Percentiles rank a stretch among this genome's conserved stretches.
These are phyloP conservation scores for Chrysanthemum makinoi DNA, from an alignment of 129 eudicot genomes.

Conservation along the genomic window DNA sequence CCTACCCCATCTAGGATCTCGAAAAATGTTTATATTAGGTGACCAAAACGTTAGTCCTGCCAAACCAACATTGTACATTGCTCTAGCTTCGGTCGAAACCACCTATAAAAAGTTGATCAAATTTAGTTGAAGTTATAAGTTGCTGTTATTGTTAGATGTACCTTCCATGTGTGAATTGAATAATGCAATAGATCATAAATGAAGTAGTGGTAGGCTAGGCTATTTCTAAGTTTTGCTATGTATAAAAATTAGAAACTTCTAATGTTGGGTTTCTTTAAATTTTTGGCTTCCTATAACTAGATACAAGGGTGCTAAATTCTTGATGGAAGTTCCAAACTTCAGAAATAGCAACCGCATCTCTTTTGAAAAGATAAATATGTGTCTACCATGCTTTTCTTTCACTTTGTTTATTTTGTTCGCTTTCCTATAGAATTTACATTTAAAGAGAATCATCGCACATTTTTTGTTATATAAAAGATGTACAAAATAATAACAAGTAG, in stretches of 20 bases:
- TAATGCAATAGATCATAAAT: constrained; percentile 17
- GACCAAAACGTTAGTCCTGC: constrained; percentile 96
- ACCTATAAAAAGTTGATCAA: constrained; percentile 46
- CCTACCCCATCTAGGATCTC: constrained; percentile 99
- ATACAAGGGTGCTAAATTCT: background rate
- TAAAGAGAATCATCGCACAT: too few relatives aligned
- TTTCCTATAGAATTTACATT: too few relatives aligned
- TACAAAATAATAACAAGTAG: too few relatives aligned
- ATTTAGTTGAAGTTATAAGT: constrained; percentile 13
- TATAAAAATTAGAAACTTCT: constrained; percentile 14
- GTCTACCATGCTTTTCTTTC: too few relatives aligned
- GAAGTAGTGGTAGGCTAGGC: constrained; percentile 19
- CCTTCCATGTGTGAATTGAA: constrained; percentile 4
- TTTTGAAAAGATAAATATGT: background rate
- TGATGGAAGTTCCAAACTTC: background rate
- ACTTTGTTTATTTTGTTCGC: too few relatives aligned
- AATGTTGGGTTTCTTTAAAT: constrained; percentile 17
- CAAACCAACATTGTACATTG: constrained; percentile 95
- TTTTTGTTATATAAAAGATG: too few relatives aligned
- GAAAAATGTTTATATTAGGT: constrained; percentile 85
- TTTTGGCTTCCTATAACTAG: background rate
- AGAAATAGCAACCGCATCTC: background rate
- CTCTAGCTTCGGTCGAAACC: constrained; percentile 95
- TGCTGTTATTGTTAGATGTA: constrained; percentile 13
- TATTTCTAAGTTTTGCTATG: background rate